Evolutionary conservation across 768 basidiomycete genomes (phyloP), one percentile per base, ranked within the genome.

Genomic region (Termitomyces sp.): DNA sequence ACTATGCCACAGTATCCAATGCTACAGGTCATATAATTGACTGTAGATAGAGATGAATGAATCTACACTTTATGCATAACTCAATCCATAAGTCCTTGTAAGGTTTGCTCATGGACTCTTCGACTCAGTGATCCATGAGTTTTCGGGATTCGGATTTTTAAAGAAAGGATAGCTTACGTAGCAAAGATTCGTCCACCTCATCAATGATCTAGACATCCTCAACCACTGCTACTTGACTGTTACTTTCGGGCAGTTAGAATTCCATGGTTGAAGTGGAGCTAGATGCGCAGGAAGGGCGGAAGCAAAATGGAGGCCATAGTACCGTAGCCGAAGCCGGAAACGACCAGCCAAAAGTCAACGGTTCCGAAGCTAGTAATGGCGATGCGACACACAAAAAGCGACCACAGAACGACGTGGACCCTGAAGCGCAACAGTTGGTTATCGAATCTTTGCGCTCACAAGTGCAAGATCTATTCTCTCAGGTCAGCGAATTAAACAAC

Each of bases 401-500:
- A 36, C 36, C 58, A 27, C 58, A 51, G 6, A 59, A 39, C 34
- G 58, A 64, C 66, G 58, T 64, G 9, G 80, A 82, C 57, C 67
- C 78, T 60, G 80, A 93, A 66, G 93, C 94, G 3, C 91, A 95
- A 67, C 86, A 85, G 7, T 85, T 88, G 75, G 83, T 98, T 65
- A 93, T 96, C 65, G 75, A 79, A 15, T 88, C 92, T 0, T 77
- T 98, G 31, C 88, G 93, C 22, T 68, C 77, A 1, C 94, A 97
- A 71, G 82, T 96, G 11, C 84, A 89, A 51, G 91, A 97, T 69
- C 80, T 98, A 46, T 87, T 93, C 68, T 85, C 89, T 16, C 96
- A 98, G 72, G 92, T 97, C 48, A 86, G 87, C 30, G 84, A 91
- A 68, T 87, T 98, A 62, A 98, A 98, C 72, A 75, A 78, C 73